phyloP scores from a whole-genome alignment of 1,284 basidiomycete genomes.

The Mycosarcoma maydis region DNA sequence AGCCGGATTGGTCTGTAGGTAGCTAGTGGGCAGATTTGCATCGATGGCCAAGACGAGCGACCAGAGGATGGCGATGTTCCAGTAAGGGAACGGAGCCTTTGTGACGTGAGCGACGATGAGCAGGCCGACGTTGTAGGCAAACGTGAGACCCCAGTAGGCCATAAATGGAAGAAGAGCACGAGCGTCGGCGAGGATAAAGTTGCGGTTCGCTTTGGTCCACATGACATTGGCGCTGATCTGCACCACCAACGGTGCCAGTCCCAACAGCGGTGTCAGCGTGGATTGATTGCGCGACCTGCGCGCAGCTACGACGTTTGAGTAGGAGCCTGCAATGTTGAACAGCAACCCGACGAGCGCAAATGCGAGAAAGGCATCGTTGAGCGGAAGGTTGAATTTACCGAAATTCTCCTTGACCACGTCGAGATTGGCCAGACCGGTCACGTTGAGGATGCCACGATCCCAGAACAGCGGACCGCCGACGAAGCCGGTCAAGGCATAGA shows the following conservation, averaged over 20 bases:
- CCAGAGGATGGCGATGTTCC: constrained; percentile 88
- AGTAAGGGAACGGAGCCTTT: constrained; percentile 82
- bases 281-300: constrained; percentile 50
- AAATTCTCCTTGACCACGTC: constrained; percentile 60
- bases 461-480: constrained; percentile 75
- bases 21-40: constrained; percentile 70
- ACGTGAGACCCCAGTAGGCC: constrained; percentile 86
- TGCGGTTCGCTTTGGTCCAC: constrained; percentile 75
- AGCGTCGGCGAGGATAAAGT: constrained; percentile 48
- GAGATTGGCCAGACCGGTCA: constrained; percentile 73
- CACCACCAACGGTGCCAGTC: constrained; percentile 81
- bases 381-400: constrained; percentile 73
- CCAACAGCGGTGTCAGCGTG: constrained; percentile 74
- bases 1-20: constrained; percentile 76
- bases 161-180: constrained; percentile 82
- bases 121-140: constrained; percentile 79
- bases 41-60: constrained; percentile 81
- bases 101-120: constrained; percentile 95
- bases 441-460: constrained; percentile 78
- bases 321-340: constrained; percentile 80
- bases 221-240: constrained; percentile 77
- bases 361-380: constrained; percentile 89
- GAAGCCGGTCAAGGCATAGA: constrained; percentile 79
- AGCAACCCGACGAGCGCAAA: constrained; percentile 79
- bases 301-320: constrained; percentile 55